Evolutionary conservation across 2,329 filamentous ascomycete genomes (phyloP).

Genomic region (Colletotrichum truncatum): DNA sequence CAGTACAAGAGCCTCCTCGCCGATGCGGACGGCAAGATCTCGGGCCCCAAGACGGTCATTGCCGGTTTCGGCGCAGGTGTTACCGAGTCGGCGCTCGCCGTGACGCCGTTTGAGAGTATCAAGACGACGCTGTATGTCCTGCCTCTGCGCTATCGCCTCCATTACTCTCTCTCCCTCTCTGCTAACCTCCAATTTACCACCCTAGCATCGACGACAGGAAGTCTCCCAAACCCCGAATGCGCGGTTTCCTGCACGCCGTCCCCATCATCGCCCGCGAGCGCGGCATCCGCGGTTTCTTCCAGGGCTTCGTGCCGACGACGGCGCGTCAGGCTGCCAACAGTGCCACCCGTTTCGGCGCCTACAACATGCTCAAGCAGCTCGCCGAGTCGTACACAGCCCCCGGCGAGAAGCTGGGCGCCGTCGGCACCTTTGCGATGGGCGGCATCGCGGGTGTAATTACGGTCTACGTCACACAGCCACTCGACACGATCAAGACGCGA

Average conservation of each 20-base stretch:
- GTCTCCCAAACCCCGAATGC: slow-evolving; percentile 82
- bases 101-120: slow-evolving; percentile 97
- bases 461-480: slow-evolving; percentile 77
- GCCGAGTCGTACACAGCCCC: slow-evolving; percentile 93
- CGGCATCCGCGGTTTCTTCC: slow-evolving; percentile 92
- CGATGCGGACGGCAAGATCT: slow-evolving; percentile 87
- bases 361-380: slow-evolving; percentile 89
- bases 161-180: background rate
- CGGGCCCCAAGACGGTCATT: slow-evolving; percentile 88
- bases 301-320: slow-evolving; percentile 95
- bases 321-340: slow-evolving; percentile 95
- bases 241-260: slow-evolving; percentile 91
- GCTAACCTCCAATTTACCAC: background rate
- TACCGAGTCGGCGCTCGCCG: slow-evolving; percentile 91
- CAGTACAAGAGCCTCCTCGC: slow-evolving; percentile 86
- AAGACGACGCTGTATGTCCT: slow-evolving; percentile 84
- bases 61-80: slow-evolving; percentile 95
- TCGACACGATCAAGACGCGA: slow-evolving; percentile 95
- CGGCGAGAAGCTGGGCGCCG: slow-evolving; percentile 89
- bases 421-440: slow-evolving; percentile 91
- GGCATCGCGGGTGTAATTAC: slow-evolving; percentile 91
- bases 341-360: slow-evolving; percentile 89
- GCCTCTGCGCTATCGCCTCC: slow-evolving; percentile 3
- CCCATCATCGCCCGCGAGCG: slow-evolving; percentile 88
- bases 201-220: slow-evolving; percentile 96